A percentile compares a stretch with the other conserved stretches of the same genome.
phyloP scores from a whole-genome alignment of 352 stramenopile species.

The Pythium aristosporum region DNA sequence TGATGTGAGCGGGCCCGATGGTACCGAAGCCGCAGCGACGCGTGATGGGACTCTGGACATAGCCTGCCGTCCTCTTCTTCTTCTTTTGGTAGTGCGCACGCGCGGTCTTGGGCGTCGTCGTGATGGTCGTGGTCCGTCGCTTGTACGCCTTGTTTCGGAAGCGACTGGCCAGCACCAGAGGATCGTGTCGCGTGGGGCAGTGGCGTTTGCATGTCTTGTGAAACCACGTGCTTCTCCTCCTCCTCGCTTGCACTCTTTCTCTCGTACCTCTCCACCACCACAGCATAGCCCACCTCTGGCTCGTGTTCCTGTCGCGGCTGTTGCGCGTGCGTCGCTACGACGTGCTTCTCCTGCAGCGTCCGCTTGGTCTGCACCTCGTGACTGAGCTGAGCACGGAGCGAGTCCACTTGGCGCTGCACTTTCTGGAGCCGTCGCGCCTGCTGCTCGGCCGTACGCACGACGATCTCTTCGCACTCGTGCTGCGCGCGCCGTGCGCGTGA shows the following conservation, averaged over 20 bases:
- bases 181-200: too few relatives aligned
- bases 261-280: too few relatives aligned
- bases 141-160: too few relatives aligned
- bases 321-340: constrained; percentile 2
- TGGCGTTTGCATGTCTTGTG: too few relatives aligned
- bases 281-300: background rate
- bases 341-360: constrained; percentile 6
- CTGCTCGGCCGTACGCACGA: constrained; percentile 19
- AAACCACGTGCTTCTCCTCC: too few relatives aligned
- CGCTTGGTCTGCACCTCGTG: background rate
- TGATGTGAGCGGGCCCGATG: constrained; percentile 17
- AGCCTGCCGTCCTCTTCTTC: background rate
- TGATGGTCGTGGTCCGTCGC: too few relatives aligned
- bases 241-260: too few relatives aligned
- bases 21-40: constrained; percentile 18
- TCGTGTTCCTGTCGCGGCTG: background rate
- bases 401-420: background rate
- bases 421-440: constrained; percentile 6
- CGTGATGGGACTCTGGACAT: background rate
- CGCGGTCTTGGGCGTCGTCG: too few relatives aligned
- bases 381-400: background rate
- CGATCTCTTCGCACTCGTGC: constrained; percentile 20
- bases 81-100: background rate
- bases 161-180: too few relatives aligned
- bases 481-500: background rate